Evolutionary conservation across 2,329 filamentous ascomycete genomes (phyloP).

Genomic region (Clonostachys rhizophaga): DNA sequence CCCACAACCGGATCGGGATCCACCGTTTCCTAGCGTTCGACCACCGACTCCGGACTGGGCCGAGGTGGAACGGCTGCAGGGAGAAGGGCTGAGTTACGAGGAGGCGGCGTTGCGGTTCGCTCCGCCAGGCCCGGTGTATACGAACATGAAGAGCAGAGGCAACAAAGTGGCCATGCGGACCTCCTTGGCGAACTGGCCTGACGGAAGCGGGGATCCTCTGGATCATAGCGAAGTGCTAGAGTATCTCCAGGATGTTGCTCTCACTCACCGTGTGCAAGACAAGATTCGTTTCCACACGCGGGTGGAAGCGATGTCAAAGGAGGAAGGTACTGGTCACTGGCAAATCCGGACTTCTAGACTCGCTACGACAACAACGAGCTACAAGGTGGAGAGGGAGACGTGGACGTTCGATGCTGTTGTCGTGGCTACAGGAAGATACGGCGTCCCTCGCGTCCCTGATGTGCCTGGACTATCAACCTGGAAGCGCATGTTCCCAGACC

Average conservation of each 20-base stretch:
- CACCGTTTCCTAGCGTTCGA: too few relatives aligned
- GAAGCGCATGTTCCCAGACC: constrained; percentile 45
- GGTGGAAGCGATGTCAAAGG: constrained; percentile 48
- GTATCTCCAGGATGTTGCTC: constrained; percentile 58
- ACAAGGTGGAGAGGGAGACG: constrained; percentile 8
- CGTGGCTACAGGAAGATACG: constrained; percentile 64
- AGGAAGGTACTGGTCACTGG: constrained; percentile 35
- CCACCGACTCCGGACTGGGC: too few relatives aligned
- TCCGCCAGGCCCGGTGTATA: constrained; percentile 42
- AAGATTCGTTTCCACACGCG: constrained; percentile 51
- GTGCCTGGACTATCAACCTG: constrained; percentile 53
- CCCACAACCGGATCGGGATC: too few relatives aligned
- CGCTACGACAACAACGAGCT: constrained; percentile 8
- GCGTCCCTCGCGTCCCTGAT: constrained; percentile 55
- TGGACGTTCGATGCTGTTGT: constrained; percentile 59
- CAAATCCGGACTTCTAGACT: constrained; percentile 42
- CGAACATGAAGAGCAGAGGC: constrained; percentile 67
- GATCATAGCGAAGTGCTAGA: constrained; percentile 49
- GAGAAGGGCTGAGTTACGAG: too few relatives aligned
- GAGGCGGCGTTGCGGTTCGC: constrained; percentile 8
- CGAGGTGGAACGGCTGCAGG: too few relatives aligned
- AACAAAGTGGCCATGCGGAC: constrained; percentile 49
- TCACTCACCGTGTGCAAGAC: constrained; percentile 39
- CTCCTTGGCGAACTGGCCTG: constrained; percentile 45
- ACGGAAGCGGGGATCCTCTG: constrained; percentile 54